These are phyloP conservation scores for Mycena epipterygia DNA, from an alignment of 768 basidiomycete genomes.

Conservation along the genomic window DNA sequence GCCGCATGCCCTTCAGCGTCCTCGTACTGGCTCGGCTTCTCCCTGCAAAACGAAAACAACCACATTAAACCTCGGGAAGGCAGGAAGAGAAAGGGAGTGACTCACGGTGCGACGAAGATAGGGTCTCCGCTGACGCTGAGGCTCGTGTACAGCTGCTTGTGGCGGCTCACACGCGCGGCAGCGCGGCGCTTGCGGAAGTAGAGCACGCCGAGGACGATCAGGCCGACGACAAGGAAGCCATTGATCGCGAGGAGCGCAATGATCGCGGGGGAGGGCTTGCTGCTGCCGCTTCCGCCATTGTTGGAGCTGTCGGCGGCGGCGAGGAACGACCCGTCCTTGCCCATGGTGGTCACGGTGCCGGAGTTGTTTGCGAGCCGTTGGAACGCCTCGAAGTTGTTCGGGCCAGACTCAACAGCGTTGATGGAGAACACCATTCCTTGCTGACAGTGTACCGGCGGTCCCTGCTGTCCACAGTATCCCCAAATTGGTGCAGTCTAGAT, in stretches of 20 bases:
- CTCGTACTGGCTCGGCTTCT: constrained; percentile 20
- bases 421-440: constrained; percentile 64
- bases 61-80: not conserved
- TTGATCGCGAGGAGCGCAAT: constrained; percentile 42
- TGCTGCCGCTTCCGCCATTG: constrained; percentile 43
- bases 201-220: constrained; percentile 23
- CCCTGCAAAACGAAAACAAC: not conserved
- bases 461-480: constrained; percentile 57
- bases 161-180: constrained; percentile 5
- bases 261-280: constrained; percentile 35
- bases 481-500: constrained; percentile 46
- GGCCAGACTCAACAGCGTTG: constrained; percentile 49
- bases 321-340: not conserved
- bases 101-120: constrained; percentile 29
- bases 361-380: not conserved
- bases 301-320: constrained; percentile 2
- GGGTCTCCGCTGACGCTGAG: constrained; percentile 24
- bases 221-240: constrained; percentile 36
- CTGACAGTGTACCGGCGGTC: constrained; percentile 51
- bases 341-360: not conserved
- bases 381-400: constrained; percentile 58
- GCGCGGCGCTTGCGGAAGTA: constrained; percentile 33
- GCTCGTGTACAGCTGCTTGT: constrained; percentile 32
- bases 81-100: not conserved
- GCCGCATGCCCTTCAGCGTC: not conserved